phyloP scores from a whole-genome alignment of 2,329 filamentous ascomycete genomes.

The Aaosphaeria arxii region DNA sequence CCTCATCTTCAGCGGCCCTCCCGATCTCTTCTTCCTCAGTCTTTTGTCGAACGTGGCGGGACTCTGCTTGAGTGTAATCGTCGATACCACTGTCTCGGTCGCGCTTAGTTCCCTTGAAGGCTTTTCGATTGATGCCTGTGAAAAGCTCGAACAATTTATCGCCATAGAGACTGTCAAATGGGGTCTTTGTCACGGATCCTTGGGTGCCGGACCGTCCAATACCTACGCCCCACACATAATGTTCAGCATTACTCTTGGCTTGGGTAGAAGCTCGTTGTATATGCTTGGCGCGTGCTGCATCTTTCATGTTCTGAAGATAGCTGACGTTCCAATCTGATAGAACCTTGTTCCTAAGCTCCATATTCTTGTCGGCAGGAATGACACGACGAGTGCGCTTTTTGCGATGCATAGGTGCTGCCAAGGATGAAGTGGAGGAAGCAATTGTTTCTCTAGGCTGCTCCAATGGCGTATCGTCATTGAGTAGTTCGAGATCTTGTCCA shows the following conservation, averaged over 20 bases:
- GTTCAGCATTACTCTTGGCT: constrained; percentile 62
- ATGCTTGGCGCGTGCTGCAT: constrained; percentile 44
- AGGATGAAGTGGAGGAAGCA: constrained; percentile 30
- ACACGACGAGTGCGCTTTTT: constrained; percentile 35
- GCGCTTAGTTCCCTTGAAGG: constrained; percentile 25
- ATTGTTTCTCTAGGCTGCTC: background rate
- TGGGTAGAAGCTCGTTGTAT: constrained; percentile 40
- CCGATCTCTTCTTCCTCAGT: constrained; percentile 29
- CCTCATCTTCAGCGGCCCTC: constrained; percentile 11
- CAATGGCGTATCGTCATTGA: background rate
- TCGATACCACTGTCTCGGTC: constrained; percentile 33
- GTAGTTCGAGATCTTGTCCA: constrained; percentile 7
- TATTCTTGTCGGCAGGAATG: constrained; percentile 48
- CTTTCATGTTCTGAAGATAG: constrained; percentile 61
- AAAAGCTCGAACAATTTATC: constrained; percentile 51
- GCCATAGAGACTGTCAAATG: constrained; percentile 59
- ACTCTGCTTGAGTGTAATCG: constrained; percentile 29
- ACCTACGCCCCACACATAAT: constrained; percentile 58
- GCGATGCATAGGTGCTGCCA: constrained; percentile 41
- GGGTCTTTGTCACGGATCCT: constrained; percentile 31
- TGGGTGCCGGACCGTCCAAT: constrained; percentile 51
- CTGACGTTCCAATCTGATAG: constrained; percentile 56
- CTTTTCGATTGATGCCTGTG: constrained; percentile 35
- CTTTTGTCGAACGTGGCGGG: constrained; percentile 31
- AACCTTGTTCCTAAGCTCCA: constrained; percentile 55